Evolutionary conservation across 805 yeast species (phyloP).

Genomic region (Schwanniomyces yamadae): DNA sequence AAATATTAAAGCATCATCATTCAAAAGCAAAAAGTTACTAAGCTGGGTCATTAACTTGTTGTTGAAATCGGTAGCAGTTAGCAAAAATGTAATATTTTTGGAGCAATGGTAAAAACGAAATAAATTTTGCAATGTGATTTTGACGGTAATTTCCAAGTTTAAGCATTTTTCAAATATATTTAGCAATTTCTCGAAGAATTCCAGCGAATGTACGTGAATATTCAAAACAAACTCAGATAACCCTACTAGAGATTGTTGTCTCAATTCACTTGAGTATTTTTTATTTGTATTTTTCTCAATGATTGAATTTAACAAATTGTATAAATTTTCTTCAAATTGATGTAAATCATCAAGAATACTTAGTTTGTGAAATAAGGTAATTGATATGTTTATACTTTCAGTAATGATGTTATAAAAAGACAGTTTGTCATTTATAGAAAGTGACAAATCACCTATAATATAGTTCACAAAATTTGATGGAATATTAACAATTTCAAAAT

Average conservation of each 20-base stretch:
- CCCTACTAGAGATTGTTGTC: conserved; percentile 24
- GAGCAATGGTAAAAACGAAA: conserved; percentile 7
- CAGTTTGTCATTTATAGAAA: conserved; percentile 22
- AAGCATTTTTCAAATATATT: conserved; percentile 22
- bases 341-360: conserved; percentile 7
- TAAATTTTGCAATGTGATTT: conserved; percentile 23
- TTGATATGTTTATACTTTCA: conserved; percentile 26
- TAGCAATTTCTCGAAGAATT: conserved; percentile 8
- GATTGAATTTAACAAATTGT: conserved; percentile 17
- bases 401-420: conserved; percentile 25
- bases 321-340: conserved; percentile 1
- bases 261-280: conserved; percentile 28
- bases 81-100: conserved; percentile 12
- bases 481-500: conserved; percentile 13
- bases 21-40: conserved; percentile 21
- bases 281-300: conserved; percentile 19
- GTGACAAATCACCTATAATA: conserved; percentile 23
- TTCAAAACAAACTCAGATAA: conserved; percentile 21
- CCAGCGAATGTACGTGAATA: conserved; percentile 8
- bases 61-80: conserved; percentile 11
- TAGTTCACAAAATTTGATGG: conserved; percentile 17
- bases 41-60: conserved; percentile 18
- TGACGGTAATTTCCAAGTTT: conserved; percentile 25
- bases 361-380: conserved; percentile 14
- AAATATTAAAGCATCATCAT: conserved; percentile 25